phyloP scores from a whole-genome alignment of 805 yeast genomes.

The Ogataea philodendri region DNA sequence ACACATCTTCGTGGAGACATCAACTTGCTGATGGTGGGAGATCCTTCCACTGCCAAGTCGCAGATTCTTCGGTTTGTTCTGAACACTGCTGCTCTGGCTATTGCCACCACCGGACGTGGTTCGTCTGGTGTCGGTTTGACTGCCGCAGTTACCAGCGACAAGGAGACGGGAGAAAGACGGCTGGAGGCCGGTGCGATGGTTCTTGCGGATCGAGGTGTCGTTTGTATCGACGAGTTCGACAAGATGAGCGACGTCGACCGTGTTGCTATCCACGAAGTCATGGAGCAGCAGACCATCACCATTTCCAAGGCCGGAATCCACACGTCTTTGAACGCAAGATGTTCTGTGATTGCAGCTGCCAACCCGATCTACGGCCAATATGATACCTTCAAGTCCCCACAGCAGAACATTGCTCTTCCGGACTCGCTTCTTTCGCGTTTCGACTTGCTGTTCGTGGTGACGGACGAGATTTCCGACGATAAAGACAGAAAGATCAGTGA shows the following conservation, averaged over 20 bases:
- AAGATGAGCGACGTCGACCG: slow-evolving; percentile 96
- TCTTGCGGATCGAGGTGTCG: slow-evolving; percentile 93
- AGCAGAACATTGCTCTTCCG: slow-evolving; percentile 93
- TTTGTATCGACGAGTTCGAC: slow-evolving; percentile 98
- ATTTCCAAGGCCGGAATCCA: slow-evolving; percentile 98
- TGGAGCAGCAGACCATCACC: slow-evolving; percentile 99
- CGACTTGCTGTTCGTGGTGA: slow-evolving; percentile 90
- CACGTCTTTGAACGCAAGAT: slow-evolving; percentile 92
- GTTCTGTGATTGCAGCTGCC: slow-evolving; percentile 97
- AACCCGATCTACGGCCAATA: slow-evolving; percentile 97
- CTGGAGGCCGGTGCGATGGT: slow-evolving; percentile 99
- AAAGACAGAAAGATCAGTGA: slow-evolving; percentile 87
- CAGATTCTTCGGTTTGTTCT: slow-evolving; percentile 92
- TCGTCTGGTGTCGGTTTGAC: slow-evolving; percentile 99
- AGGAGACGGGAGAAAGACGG: slow-evolving; percentile 94
- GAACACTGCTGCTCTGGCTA: slow-evolving; percentile 92
- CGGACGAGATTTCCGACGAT: slow-evolving; percentile 86
- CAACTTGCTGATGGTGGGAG: slow-evolving; percentile 95
- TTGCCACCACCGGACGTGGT: slow-evolving; percentile 98
- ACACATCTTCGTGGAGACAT: slow-evolving; percentile 98
- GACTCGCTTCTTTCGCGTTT: slow-evolving; percentile 96
- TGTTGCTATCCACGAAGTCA: slow-evolving; percentile 98
- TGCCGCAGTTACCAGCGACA: slow-evolving; percentile 95
- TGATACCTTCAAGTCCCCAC: slow-evolving; percentile 94
- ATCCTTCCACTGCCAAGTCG: slow-evolving; percentile 97